These are phyloP conservation scores for Apiosordaria backusii DNA, from an alignment of 495 filamentous ascomycete genomes.

Conservation along the genomic window DNA sequence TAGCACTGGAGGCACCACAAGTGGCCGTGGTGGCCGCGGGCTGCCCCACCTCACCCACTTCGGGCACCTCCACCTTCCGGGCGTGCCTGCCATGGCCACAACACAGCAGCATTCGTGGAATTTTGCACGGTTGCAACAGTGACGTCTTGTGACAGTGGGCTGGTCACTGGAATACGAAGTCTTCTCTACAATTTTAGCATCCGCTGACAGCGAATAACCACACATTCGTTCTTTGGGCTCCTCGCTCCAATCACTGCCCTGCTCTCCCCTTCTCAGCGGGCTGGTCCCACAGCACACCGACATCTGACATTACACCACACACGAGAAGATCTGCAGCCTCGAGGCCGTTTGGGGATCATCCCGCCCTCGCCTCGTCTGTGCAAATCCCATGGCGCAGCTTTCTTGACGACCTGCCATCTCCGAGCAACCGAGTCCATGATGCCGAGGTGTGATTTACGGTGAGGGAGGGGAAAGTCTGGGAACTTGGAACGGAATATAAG, in stretches of 20 bases:
- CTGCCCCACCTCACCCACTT: no score
- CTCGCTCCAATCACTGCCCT: slow-evolving; percentile 9
- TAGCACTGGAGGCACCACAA: not conserved
- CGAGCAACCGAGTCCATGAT: not conserved
- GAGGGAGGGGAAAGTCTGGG: not conserved
- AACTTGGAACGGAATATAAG: not conserved
- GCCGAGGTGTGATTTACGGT: not conserved
- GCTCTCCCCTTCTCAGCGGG: not conserved
- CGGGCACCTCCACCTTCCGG: no score
- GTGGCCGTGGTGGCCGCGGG: not conserved
- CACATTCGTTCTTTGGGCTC: not conserved
- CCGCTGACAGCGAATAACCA: not conserved
- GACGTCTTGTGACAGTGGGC: not conserved
- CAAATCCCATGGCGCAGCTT: slow-evolving; percentile 1
- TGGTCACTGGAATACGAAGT: not conserved
- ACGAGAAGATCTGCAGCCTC: slow-evolving; percentile 18
- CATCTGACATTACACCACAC: slow-evolving; percentile 20
- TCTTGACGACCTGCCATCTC: not conserved
- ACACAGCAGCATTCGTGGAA: not conserved
- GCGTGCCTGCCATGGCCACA: not conserved
- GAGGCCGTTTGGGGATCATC: not conserved
- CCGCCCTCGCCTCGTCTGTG: not conserved
- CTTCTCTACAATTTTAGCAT: not conserved
- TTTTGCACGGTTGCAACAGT: not conserved
- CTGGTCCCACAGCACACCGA: slow-evolving; percentile 17